A percentile compares a stretch with the other conserved stretches of the same genome.
These are phyloP conservation scores for Myochromella boudieri DNA, from an alignment of 768 basidiomycete genomes.

Conservation along the genomic window DNA sequence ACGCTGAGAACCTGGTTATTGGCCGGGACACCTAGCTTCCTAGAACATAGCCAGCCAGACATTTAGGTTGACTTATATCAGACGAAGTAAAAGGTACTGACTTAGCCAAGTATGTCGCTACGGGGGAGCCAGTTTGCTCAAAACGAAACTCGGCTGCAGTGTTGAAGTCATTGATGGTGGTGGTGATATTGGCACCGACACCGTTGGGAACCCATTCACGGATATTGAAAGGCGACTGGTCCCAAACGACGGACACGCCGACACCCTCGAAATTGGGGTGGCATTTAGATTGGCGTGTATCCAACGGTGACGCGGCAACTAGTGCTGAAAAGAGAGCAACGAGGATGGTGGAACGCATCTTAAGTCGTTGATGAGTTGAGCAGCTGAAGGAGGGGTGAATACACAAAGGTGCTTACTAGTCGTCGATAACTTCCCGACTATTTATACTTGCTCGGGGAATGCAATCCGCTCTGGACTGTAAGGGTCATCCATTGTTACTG, in stretches of 20 bases:
- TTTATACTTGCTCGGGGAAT: not conserved
- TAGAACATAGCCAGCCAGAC: too few species aligned
- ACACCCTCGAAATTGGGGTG: conserved; percentile 14
- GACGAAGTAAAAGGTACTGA: not conserved
- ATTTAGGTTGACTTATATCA: not conserved
- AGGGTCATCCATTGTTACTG: not conserved
- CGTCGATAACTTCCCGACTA: not conserved
- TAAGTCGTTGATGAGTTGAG: too few species aligned
- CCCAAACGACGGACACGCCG: conserved; percentile 11
- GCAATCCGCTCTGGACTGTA: not conserved
- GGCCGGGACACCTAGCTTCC: conserved; percentile 8
- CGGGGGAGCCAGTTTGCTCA: conserved; percentile 3
- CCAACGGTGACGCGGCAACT: conserved; percentile 9
- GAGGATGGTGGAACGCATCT: too few species aligned
- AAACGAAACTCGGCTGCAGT: conserved; percentile 7
- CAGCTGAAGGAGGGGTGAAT: not conserved
- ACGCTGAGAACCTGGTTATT: conserved; percentile 11
- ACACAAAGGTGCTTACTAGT: not conserved
- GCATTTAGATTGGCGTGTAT: conserved; percentile 6
- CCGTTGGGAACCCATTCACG: conserved; percentile 11
- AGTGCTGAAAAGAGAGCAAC: not conserved
- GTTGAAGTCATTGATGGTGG: conserved; percentile 1
- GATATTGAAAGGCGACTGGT: conserved; percentile 4
- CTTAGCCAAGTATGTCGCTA: conserved; percentile 6
- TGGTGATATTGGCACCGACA: conserved; percentile 11